Conservation (phyloP, 805 yeast genomes). For the Candida anglica region DNA sequence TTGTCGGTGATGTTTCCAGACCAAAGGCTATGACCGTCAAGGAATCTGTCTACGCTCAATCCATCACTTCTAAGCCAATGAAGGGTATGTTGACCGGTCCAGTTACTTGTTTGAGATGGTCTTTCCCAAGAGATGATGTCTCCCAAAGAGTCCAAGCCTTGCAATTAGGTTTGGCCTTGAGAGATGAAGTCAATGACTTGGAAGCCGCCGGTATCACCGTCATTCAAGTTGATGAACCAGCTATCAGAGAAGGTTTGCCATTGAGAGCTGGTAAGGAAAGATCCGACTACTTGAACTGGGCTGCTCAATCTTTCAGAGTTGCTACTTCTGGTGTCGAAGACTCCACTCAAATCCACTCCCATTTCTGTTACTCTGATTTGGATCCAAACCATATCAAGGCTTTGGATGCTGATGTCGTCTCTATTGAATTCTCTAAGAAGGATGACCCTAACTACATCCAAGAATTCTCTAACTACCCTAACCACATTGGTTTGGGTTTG, state of each 20-base stretch:
- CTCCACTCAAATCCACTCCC: slow-evolving; percentile 97
- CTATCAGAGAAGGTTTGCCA: slow-evolving; percentile 99
- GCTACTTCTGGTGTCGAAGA: slow-evolving; percentile 97
- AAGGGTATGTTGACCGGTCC: slow-evolving; percentile 99
- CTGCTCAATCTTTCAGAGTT: slow-evolving; percentile 99
- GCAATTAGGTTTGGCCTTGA: slow-evolving; percentile 95
- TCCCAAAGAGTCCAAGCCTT: slow-evolving; percentile 89
- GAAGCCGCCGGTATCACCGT: slow-evolving; percentile 98
- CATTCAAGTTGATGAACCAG: slow-evolving; percentile 99
- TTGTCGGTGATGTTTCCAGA: slow-evolving; percentile 99
- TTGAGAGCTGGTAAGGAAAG: slow-evolving; percentile 97
- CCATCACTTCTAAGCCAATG: slow-evolving; percentile 91
- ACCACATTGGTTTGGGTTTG: slow-evolving; percentile 99
- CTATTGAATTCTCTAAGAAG: slow-evolving; percentile 99
- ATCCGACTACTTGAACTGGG: slow-evolving; percentile 95
- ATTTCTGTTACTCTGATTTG: slow-evolving; percentile 99
- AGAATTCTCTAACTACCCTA: slow-evolving; percentile 97
- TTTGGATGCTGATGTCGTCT: slow-evolving; percentile 98
- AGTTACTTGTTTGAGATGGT: slow-evolving; percentile 99
- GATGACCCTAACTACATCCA: slow-evolving; percentile 97
- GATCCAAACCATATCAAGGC: slow-evolving; percentile 99
- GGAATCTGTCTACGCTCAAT: slow-evolving; percentile 99
- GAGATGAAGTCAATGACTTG: slow-evolving; percentile 97
- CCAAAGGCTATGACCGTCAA: slow-evolving; percentile 98
- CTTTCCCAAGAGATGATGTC: slow-evolving; percentile 99